phyloP scores from a whole-genome alignment of 148 eudicot species.

The Silene uniflora region DNA sequence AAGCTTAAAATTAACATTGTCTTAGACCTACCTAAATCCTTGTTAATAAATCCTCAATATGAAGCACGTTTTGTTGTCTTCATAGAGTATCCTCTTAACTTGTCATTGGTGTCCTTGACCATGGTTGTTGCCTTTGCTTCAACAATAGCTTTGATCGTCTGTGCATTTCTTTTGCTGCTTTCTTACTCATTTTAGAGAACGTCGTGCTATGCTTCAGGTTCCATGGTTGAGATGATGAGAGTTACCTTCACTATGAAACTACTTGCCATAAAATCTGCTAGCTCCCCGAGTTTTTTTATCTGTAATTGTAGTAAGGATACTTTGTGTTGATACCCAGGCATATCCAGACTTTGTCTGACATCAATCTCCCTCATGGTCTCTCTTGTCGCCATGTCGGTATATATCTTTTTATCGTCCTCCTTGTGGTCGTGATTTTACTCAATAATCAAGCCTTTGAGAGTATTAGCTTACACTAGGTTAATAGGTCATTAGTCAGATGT shows the following conservation, averaged over 20 bases:
- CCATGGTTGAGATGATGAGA: too few species aligned
- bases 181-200: not conserved
- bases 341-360: not conserved
- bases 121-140: not conserved
- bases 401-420: not conserved
- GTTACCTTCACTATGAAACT: too few species aligned
- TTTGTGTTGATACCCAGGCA: not conserved
- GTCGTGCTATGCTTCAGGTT: too few species aligned
- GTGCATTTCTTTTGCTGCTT: not conserved
- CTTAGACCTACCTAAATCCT: too few species aligned
- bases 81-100: too few species aligned
- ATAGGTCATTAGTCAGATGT: not conserved
- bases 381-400: not conserved
- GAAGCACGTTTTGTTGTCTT: not conserved
- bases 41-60: too few species aligned
- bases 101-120: not conserved
- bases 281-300: too few species aligned
- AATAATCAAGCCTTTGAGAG: not conserved
- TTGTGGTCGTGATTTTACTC: not conserved
- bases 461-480: not conserved
- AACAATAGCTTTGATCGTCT: not conserved
- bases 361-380: not conserved
- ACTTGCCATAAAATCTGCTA: too few species aligned
- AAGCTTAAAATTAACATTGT: too few species aligned
- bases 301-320: too few species aligned